Base-by-base conservation (phyloP, 495 filamentous ascomycete genomes). In the Tuber brumale region DNA sequence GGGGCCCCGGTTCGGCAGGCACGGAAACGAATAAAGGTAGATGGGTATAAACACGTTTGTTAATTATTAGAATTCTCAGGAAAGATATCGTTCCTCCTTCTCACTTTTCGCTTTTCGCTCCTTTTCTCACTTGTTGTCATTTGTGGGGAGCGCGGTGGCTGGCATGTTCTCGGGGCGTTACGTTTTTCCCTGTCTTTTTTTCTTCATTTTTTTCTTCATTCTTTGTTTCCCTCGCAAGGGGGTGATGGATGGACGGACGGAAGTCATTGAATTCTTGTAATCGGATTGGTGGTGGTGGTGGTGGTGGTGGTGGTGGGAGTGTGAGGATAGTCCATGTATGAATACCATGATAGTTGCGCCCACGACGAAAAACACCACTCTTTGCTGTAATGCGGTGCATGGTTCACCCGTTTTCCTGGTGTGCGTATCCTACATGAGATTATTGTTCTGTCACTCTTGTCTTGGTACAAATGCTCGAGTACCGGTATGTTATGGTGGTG, bases 101-200 rank as follows among this genome's bases (percentile, higher is more conserved):
- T 19, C 51, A 6, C 39, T 41, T 27, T 16, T 31, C 27, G 12
- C 27, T 35, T 66, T 66, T 35, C 57, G 6, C 57, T 35, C 14
- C 35, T 66, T 35, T 66, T 66, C 57, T 66, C 57, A 66, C 57
- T 35, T 66, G 57, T 35, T 16, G 7, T 66, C 27, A 66, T 66
- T 35, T 66, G 57, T 66, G 57, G 57, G 57, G 57, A 35, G 57
- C 57, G 57, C 57, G 57, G 57, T 35, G 57, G 14, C 27, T 2
- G 18, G 57, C 57, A 66, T 66, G 27, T 66, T 66, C 57, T 35
- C 57, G 57, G 57, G 57, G 57, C 57, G 57, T 66, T 66, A 66
- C 27, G 14, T 66, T 35, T 66, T 66, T 18, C 27, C 27, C 16
- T 18, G 27, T 66, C 1, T 66, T 35, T n/a, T 27, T 57, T 27